Evolutionary conservation across 441 rosid species (phyloP), one percentile per base, ranked within the genome.

Genomic region (Erodium trifolium): DNA sequence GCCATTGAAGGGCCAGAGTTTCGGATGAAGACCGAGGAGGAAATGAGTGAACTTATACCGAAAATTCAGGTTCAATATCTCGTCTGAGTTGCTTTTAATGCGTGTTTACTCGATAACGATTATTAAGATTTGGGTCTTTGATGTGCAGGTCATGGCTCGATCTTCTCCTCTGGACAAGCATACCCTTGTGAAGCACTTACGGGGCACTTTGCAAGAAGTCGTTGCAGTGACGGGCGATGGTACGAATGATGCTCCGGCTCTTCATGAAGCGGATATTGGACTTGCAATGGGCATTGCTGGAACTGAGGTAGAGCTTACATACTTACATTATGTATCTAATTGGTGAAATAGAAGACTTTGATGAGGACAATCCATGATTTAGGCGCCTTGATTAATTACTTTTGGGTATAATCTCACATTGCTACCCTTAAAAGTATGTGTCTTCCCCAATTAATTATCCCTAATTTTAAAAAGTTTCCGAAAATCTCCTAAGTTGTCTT

Each of bases 261-360:
- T 83, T 76, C 83, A 81, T 72, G 87, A 83, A 73, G 87, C 87
- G 14, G 87, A 83, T 76, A 80, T 84, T 65, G 87, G 87, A 63
- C 85, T 84, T 60, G 87, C 87, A 27, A 84, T 84, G 87, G 87
- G 87, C 59, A 84, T 84, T 70, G 79, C 87, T 67, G 85, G 87
- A 67, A 82, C 87, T 29, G 87, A 84, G 85, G 85, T 84, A 53
- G 19, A 41, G 16, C 70, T 29, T 59, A 17, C 29, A 29, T 43
- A n/a, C 29, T 75, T 3, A 39, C 2, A 23, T 23, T 23, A 23
- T 47, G 53, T 47, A 10, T 47, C 53, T 47, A 11, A 10, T 47
- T 47, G 2, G 14, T 47, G n/a, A 47, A 47, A 1, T 47, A 2
- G 53, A 47, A 12, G 10, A 0, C 27, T 23, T 23, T 23, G 27